A percentile compares a stretch with the other conserved stretches of the same genome.
These are phyloP conservation scores for Cymbopogon citratus DNA, from an alignment of 176 grass and related monocot genomes.

Conservation along the genomic window DNA sequence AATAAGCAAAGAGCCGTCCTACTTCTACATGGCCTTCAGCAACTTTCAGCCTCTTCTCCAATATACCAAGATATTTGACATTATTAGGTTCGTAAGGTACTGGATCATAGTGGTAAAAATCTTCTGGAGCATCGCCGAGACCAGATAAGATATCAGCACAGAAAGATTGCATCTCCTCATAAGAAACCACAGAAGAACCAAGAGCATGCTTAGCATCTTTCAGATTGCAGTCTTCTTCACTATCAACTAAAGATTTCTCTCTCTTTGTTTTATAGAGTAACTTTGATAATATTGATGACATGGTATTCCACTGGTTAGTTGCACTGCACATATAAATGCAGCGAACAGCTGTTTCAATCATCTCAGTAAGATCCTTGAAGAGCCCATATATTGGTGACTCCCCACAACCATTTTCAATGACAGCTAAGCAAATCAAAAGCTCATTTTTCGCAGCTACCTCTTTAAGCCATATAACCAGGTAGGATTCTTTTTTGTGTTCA, in stretches of 20 bases:
- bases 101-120: conserved; percentile 30
- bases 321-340: conserved; percentile 78
- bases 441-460: conserved; percentile 65
- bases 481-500: conserved; percentile 49
- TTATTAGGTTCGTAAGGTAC: conserved; percentile 13
- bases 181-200: conserved; percentile 39
- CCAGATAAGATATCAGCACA: conserved; percentile 38
- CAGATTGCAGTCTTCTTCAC: conserved; percentile 35
- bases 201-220: conserved; percentile 48
- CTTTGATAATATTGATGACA: conserved; percentile 85
- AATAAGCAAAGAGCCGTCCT: conserved; percentile 85
- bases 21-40: conserved; percentile 97
- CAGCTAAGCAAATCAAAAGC: conserved; percentile 61
- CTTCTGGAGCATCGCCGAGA: conserved; percentile 23
- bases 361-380: conserved; percentile 70
- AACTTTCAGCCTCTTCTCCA: conserved; percentile 74
- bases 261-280: conserved; percentile 51
- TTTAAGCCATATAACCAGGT: conserved; percentile 84
- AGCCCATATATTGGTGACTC: conserved; percentile 67
- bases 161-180: conserved; percentile 34
- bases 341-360: conserved; percentile 67
- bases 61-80: conserved; percentile 38
- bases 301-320: conserved; percentile 87
- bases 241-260: conserved; percentile 46
- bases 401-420: conserved; percentile 82